phyloP scores from a whole-genome alignment of 2,329 filamentous ascomycete species.

The Nigrograna mackinnonii region DNA sequence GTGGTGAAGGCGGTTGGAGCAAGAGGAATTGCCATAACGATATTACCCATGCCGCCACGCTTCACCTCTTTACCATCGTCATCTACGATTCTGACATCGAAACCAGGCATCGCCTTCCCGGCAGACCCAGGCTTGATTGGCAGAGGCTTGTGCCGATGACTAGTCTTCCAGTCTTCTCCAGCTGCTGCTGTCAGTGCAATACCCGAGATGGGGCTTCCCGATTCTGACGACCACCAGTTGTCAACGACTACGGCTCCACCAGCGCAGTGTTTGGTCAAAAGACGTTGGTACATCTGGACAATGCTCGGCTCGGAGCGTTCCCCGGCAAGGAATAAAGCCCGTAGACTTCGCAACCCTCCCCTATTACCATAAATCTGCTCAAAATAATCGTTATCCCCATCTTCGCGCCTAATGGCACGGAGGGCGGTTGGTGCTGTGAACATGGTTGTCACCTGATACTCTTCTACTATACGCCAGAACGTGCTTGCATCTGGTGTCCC shows the following conservation, averaged over 20 bases:
- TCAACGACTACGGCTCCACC: constrained; percentile 66
- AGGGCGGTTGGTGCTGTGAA: constrained; percentile 89
- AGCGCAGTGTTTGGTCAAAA: constrained; percentile 69
- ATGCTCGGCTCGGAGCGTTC: constrained; percentile 89
- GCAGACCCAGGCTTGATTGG: constrained; percentile 81
- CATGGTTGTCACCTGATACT: constrained; percentile 77
- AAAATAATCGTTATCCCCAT: constrained; percentile 73
- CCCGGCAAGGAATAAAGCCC: constrained; percentile 81
- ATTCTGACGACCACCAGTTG: constrained; percentile 77
- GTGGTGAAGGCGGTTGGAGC: constrained; percentile 86
- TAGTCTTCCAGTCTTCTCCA: constrained; percentile 56
- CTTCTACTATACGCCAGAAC: constrained; percentile 85
- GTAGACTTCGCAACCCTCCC: constrained; percentile 72
- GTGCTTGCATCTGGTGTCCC: constrained; percentile 85
- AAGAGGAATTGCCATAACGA: constrained; percentile 80
- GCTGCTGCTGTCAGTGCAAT: constrained; percentile 66
- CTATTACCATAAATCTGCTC: constrained; percentile 61
- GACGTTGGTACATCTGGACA: constrained; percentile 75
- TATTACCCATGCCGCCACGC: constrained; percentile 84
- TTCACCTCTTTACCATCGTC: constrained; percentile 74
- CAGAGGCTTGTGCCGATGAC: constrained; percentile 52
- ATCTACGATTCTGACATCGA: constrained; percentile 83
- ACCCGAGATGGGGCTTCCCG: constrained; percentile 69
- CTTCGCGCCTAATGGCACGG: constrained; percentile 83
- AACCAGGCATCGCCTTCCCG: constrained; percentile 89